Evolutionary conservation across 139 green algal genomes (phyloP), one percentile per base, ranked within the genome.

Genomic region (Chlorella sp.): DNA sequence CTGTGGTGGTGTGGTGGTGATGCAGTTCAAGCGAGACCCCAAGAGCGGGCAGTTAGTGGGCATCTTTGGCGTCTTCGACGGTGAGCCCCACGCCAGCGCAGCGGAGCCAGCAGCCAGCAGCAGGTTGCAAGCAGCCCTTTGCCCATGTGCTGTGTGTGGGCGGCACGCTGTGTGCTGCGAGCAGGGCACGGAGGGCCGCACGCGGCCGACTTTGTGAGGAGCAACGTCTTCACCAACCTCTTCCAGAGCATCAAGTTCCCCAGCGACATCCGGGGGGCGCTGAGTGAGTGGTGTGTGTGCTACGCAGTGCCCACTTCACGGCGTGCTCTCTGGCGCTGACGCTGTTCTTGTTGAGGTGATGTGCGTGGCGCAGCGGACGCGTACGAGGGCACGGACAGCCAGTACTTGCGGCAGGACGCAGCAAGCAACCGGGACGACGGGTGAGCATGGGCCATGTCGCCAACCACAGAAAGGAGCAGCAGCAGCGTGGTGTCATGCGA

Each of bases 31-130:
- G 69, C 78, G 79, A 22, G 72, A 85, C 5, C 72, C 80, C 5
- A 67, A 70, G 1, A 72, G 69, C 31, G 83, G 79, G 2, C 72
- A 91, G 5, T 29, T 79, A 20, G 80, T 95, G 3, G 94, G 90
- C 1, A 78, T 94, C 1, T 97, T 98, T 71, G 94, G 92, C 0
- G 89, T 98, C 1, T 98, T 97, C 77, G 94, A 98, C 74, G 93
- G 93, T 96, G 34, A 55, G 10, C 35, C n/a, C 33, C 36, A 31
- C 14, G 27, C n/a, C n/a, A 31, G 60, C 23, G n/a, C 60, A 35
- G 60, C n/a, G 20, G 27, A 31, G n/a, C 23, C 22, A 24, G 62
- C 3, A n/a, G 17, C 31, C 35, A 5, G 31, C 6, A 22, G 49
- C 27, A 31, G 30, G 49, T 20, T 4, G 10, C 49, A 42, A 42